A percentile compares a stretch with the other conserved stretches of the same genome.
phyloP scores from a whole-genome alignment of 495 filamentous ascomycete species.

The Neurospora terricola region DNA sequence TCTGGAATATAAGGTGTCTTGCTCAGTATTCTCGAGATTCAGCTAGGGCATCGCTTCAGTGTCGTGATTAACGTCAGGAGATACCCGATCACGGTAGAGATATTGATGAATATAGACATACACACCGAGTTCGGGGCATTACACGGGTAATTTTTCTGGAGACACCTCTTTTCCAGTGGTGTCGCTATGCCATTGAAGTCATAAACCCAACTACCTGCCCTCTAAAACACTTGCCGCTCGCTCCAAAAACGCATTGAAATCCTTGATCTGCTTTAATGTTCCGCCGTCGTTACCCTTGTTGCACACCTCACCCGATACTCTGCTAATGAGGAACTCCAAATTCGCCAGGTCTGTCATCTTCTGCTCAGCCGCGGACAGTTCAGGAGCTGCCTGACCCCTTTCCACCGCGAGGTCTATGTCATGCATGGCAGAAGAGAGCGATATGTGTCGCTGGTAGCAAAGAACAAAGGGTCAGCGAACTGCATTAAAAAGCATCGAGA shows the following conservation, averaged over 20 bases:
- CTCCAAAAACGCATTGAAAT: slow-evolving; percentile 49
- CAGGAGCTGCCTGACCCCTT: slow-evolving; percentile 30
- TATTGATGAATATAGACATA: neutral
- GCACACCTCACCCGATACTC: slow-evolving; percentile 36
- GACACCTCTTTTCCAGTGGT: neutral
- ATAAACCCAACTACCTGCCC: slow-evolving; percentile 14
- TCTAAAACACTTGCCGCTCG: slow-evolving; percentile 40
- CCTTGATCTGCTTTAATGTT: slow-evolving; percentile 40
- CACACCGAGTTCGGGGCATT: neutral
- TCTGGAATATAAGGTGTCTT: neutral
- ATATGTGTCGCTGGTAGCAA: slow-evolving; percentile 32
- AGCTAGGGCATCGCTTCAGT: neutral
- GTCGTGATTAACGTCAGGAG: neutral
- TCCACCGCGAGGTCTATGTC: slow-evolving; percentile 46
- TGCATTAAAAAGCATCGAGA: neutral
- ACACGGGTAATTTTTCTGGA: neutral
- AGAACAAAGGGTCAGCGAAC: slow-evolving; percentile 4
- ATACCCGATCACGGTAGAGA: neutral
- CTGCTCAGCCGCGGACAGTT: slow-evolving; percentile 26
- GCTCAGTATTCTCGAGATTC: neutral
- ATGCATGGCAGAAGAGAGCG: slow-evolving; percentile 42
- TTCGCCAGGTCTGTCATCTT: slow-evolving; percentile 33
- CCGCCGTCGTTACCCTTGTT: slow-evolving; percentile 35
- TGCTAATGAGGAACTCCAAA: slow-evolving; percentile 39
- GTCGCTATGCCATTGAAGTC: neutral